These are phyloP conservation scores for Perilla frutescens DNA, from an alignment of 257 asterid species.

Conservation along the genomic window DNA sequence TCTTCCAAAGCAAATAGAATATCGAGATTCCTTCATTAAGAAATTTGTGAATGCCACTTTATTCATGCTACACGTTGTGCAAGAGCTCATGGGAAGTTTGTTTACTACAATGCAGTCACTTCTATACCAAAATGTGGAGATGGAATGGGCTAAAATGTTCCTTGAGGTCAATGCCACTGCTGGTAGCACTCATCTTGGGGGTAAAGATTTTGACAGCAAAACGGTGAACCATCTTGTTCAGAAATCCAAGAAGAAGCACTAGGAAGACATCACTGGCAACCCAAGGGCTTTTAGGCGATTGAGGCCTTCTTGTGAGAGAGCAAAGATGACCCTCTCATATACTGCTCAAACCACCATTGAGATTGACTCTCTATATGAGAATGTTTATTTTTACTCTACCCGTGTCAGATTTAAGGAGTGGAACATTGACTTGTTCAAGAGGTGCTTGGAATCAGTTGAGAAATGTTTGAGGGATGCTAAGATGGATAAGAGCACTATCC, in stretches of 20 bases:
- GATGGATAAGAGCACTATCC: constrained; percentile 82
- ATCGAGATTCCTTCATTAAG: no score
- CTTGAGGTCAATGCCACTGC: constrained; percentile 70
- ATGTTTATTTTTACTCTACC: constrained; percentile 78
- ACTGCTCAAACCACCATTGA: constrained; percentile 89
- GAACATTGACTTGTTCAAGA: constrained; percentile 81
- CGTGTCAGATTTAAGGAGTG: constrained; percentile 81
- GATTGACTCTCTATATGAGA: constrained; percentile 74
- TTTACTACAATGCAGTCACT: no score
- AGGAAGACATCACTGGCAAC: constrained; percentile 77
- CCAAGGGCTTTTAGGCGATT: constrained; percentile 72
- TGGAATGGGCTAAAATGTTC: no score
- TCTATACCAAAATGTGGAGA: no score
- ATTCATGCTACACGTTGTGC: no score
- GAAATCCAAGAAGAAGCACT: constrained; percentile 81
- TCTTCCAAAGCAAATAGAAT: no score
- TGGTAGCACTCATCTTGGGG: constrained; percentile 69
- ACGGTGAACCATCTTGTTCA: constrained; percentile 85
- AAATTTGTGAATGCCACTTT: no score
- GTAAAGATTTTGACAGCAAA: constrained; percentile 69
- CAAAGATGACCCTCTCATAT: constrained; percentile 85
- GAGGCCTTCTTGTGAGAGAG: constrained; percentile 84
- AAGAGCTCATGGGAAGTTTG: no score
- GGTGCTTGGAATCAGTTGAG: constrained; percentile 91
- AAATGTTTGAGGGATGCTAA: constrained; percentile 87